These are phyloP conservation scores for Microbotryum lychnidis-dioicae DNA, from an alignment of 1,284 basidiomycete species.

Conservation along the genomic window DNA sequence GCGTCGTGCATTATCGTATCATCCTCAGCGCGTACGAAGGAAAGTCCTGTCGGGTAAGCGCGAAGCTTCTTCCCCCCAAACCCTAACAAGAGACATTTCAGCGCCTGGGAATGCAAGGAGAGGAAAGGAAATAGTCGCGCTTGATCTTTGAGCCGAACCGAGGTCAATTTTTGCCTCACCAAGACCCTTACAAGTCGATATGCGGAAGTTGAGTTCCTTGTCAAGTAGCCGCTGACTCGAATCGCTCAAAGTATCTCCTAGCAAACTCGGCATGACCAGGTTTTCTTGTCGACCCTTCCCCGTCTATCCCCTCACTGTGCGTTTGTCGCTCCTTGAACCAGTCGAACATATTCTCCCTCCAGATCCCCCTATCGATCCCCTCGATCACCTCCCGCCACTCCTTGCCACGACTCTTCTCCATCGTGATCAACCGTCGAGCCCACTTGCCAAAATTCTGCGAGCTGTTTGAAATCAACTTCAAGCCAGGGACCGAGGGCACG, in stretches of 20 bases:
- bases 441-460: slow-evolving; percentile 92
- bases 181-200: too few relatives aligned
- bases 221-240: slow-evolving; percentile 3
- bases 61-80: too few relatives aligned
- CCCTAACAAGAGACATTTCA: too few relatives aligned
- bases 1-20: too few relatives aligned
- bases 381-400: slow-evolving; percentile 10
- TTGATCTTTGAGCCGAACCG: too few relatives aligned
- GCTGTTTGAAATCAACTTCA: slow-evolving; percentile 80
- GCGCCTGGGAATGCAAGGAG: too few relatives aligned
- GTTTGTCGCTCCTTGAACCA: slow-evolving; percentile 1
- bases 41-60: too few relatives aligned
- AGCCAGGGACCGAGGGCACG: slow-evolving; percentile 64
- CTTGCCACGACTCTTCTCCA: slow-evolving; percentile 53
- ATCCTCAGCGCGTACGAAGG: too few relatives aligned
- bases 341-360: slow-evolving; percentile 7
- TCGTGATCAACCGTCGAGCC: slow-evolving; percentile 84
- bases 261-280: slow-evolving; percentile 32
- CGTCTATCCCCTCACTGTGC: neutral
- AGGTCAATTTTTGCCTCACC: too few relatives aligned
- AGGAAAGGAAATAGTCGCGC: too few relatives aligned
- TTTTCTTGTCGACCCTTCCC: slow-evolving; percentile 7
- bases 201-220: too few relatives aligned
- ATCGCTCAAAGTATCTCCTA: slow-evolving; percentile 21
- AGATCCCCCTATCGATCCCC: slow-evolving; percentile 23